A percentile compares a stretch with the other conserved stretches of the same genome.
Evolutionary conservation across 2,329 filamentous ascomycete species (phyloP).

Genomic region (Metarhizium guizhouense): DNA sequence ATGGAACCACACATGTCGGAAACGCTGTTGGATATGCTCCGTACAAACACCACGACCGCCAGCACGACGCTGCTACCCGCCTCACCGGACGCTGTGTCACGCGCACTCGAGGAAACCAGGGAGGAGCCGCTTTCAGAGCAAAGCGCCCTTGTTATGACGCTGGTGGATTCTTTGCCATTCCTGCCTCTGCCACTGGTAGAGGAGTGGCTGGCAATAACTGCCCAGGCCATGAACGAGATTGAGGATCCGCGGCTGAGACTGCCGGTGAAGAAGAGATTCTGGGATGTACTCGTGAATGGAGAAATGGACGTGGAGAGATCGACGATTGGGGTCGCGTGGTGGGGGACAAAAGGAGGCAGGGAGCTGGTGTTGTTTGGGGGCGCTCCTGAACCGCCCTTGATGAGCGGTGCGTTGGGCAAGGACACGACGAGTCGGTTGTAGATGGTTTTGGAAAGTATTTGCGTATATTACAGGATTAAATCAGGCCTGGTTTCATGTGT

Average conservation of each 20-base stretch:
- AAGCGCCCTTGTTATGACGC: slow-evolving; percentile 63
- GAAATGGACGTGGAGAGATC: slow-evolving; percentile 86
- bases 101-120: slow-evolving; percentile 12
- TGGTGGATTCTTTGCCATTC: slow-evolving; percentile 71
- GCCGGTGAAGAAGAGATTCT: slow-evolving; percentile 61
- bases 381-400: slow-evolving; percentile 26
- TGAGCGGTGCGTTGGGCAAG: slow-evolving; percentile 44
- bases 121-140: slow-evolving; percentile 59
- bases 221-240: slow-evolving; percentile 57
- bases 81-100: slow-evolving; percentile 26
- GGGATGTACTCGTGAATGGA: slow-evolving; percentile 68
- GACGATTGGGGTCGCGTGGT: slow-evolving; percentile 75
- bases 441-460: neutral
- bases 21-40: slow-evolving; percentile 69
- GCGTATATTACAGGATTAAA: neutral
- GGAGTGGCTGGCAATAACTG: slow-evolving; percentile 71
- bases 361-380: slow-evolving; percentile 34
- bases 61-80: slow-evolving; percentile 33
- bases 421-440: slow-evolving; percentile 28
- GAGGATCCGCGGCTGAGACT: slow-evolving; percentile 52
- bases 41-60: slow-evolving; percentile 48
- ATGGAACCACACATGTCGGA: slow-evolving; percentile 71
- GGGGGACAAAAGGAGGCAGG: slow-evolving; percentile 54
- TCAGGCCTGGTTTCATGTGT: neutral
- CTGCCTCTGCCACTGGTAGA: slow-evolving; percentile 61